A percentile compares a stretch with the other conserved stretches of the same genome.
Evolutionary conservation across 345 rosid species (phyloP).

Genomic region (Lumnitzera racemosa): DNA sequence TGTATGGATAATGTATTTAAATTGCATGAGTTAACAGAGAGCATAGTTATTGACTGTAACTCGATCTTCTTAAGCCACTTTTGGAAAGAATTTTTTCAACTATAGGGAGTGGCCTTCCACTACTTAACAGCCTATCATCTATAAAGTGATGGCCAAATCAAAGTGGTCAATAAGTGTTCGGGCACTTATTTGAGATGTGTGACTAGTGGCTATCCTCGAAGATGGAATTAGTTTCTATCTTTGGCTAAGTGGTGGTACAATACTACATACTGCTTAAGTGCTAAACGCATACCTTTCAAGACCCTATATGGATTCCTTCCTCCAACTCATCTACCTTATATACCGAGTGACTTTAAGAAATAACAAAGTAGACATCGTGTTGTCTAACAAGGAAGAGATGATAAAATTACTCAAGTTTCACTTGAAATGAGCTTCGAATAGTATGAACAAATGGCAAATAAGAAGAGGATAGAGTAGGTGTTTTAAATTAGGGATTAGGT

Average conservation of each 20-base stretch:
- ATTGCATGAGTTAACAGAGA: not conserved
- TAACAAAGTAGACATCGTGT: not conserved
- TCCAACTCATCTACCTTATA: not conserved
- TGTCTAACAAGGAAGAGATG: too few relatives aligned
- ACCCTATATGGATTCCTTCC: not conserved
- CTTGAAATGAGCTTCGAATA: too few relatives aligned
- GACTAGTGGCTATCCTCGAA: not conserved
- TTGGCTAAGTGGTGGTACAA: constrained; percentile 5
- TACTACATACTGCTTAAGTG: not conserved
- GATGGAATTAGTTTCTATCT: not conserved
- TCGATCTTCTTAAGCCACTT: not conserved
- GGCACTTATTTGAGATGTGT: constrained; percentile 1
- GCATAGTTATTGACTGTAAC: not conserved
- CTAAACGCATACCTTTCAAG: not conserved
- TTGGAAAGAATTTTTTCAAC: not conserved
- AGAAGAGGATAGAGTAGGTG: too few relatives aligned
- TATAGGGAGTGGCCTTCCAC: not conserved
- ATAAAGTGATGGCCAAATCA: not conserved
- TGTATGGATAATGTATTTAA: not conserved
- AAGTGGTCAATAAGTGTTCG: not conserved
- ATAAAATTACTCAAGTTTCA: too few relatives aligned
- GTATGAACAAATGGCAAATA: too few relatives aligned
- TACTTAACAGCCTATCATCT: not conserved
- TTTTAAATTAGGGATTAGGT: too few relatives aligned
- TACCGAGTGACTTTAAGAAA: not conserved